These are phyloP conservation scores for Basipetospora chlamydospora DNA, from an alignment of 2,329 filamentous ascomycete genomes.

Conservation along the genomic window DNA sequence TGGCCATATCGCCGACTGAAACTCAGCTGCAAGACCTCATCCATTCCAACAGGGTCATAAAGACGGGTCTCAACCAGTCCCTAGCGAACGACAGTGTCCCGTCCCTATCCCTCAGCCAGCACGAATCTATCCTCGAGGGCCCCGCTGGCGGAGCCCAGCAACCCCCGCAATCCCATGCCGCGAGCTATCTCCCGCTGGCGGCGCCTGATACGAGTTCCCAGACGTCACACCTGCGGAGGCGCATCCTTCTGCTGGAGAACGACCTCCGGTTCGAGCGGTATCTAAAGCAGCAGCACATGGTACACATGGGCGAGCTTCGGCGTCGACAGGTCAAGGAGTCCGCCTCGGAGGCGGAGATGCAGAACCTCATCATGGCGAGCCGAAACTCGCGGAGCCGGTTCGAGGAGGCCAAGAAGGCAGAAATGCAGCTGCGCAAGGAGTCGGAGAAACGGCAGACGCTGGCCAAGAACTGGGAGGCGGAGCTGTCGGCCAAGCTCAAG, in stretches of 20 bases:
- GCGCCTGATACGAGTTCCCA: constrained; percentile 22
- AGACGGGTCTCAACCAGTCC: constrained; percentile 35
- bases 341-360: constrained; percentile 66
- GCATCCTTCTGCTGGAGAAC: constrained; percentile 63
- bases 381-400: constrained; percentile 58
- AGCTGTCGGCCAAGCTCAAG: constrained; percentile 50
- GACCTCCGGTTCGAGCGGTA: constrained; percentile 75
- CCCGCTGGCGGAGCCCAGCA: constrained; percentile 14
- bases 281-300: constrained; percentile 69
- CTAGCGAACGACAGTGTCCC: constrained; percentile 43
- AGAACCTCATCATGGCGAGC: constrained; percentile 66
- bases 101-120: constrained; percentile 36
- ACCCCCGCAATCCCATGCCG: constrained; percentile 15
- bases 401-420: constrained; percentile 56
- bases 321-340: constrained; percentile 62
- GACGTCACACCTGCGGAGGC: constrained; percentile 48
- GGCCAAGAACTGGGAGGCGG: constrained; percentile 64
- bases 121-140: constrained; percentile 29
- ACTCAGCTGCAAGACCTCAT: constrained; percentile 46
- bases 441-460: constrained; percentile 57
- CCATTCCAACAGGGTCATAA: constrained; percentile 42
- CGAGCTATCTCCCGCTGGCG: constrained; percentile 10
- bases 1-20: constrained; percentile 32
- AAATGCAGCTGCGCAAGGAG: constrained; percentile 57
- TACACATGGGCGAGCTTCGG: constrained; percentile 66